A percentile compares a stretch with the other conserved stretches of the same genome.
Evolutionary conservation across 1,139 yeast species (phyloP).

Genomic region (Zygosaccharomyces pseudobailii): DNA sequence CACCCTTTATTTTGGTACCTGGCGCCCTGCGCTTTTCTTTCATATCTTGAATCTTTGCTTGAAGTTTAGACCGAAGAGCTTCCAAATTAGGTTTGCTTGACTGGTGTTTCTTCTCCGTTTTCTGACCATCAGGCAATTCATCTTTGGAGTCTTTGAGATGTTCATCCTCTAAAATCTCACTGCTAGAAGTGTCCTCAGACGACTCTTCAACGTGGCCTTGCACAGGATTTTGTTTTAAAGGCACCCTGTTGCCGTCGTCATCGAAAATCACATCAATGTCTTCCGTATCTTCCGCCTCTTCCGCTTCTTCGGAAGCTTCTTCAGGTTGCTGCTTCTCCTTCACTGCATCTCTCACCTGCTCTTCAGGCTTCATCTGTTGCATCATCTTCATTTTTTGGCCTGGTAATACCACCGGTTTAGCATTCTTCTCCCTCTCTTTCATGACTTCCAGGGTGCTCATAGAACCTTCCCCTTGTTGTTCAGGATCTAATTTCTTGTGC

Average conservation of each 20-base stretch:
- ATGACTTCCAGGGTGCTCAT: conserved; percentile 66
- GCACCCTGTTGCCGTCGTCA: conserved; percentile 67
- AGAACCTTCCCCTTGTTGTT: conserved; percentile 44
- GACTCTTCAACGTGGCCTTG: conserved; percentile 12
- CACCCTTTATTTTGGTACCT: conserved; percentile 73
- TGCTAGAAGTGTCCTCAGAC: conserved; percentile 9
- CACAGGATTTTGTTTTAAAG: conserved; percentile 2
- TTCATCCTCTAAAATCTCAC: conserved; percentile 34
- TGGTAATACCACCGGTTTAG: conserved; percentile 58
- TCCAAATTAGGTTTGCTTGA: conserved; percentile 52
- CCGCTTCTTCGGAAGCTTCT: conserved; percentile 21
- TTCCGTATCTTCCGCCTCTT: conserved; percentile 37
- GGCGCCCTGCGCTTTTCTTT: conserved; percentile 88
- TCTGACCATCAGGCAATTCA: conserved; percentile 31
- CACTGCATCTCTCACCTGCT: conserved; percentile 13
- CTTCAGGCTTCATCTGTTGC: conserved; percentile 10
- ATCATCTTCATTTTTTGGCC: conserved; percentile 31
- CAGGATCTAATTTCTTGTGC: conserved; percentile 73
- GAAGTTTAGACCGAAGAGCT: conserved; percentile 65
- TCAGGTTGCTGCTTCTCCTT: conserved; percentile 2
- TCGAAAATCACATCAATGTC: conserved; percentile 57
- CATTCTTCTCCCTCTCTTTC: conserved; percentile 51
- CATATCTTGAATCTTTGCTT: conserved; percentile 63
- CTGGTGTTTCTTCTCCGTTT: conserved; percentile 40
- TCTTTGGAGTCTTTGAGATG: conserved; percentile 34